Evolutionary conservation across 1,284 basidiomycete genomes (phyloP), one percentile per base, ranked within the genome.

Genomic region (Thecaphora thlaspeos): DNA sequence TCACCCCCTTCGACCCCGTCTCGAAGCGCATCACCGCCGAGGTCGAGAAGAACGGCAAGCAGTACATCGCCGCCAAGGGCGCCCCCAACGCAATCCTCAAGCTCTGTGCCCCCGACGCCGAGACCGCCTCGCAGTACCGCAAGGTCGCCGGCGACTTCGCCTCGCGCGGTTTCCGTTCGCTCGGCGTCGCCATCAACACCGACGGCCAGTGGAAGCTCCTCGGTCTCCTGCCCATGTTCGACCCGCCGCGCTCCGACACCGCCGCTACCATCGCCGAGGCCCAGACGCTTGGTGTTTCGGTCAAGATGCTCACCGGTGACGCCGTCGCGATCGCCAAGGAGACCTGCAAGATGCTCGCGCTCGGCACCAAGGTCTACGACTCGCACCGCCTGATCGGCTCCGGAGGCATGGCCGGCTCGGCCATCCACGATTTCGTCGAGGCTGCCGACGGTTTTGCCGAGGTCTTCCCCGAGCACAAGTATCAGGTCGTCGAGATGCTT

Each of bases 301-400:
- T 84, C 58, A 84, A 84, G 80, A 84, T 84, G 83, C 79, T 84
- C 48, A 84, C 83, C 39, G 83, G 83, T 63, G 83, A 84, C 71
- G 83, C 82, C 55, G 82, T 83, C 56, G 82, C 82, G 39, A 84
- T 84, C 54, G 83, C 82, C 39, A 83, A 82, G 70, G 83, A 84
- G 71, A 83, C 82, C 30, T 83, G 82, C 74, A 81, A 82, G 59
- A 80, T 81, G 71, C 80, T 82, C 55, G 79, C 78, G 18, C 74
- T 82, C 40, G 80, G 80, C 19, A 83, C 82, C 61, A 82, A 83
- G 70, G 82, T 84, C 28, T 84, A 83, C 77, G 83, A 84, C 73
- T 82, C 82, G 44, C 81, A 83, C 63, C 79, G 81, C 43, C 78
- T 84, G 48, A 83, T 84, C 49, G 82, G 82, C 48, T 82, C 82